phyloP scores from a whole-genome alignment of 345 rosid genomes.

The Microcos paniculata region DNA sequence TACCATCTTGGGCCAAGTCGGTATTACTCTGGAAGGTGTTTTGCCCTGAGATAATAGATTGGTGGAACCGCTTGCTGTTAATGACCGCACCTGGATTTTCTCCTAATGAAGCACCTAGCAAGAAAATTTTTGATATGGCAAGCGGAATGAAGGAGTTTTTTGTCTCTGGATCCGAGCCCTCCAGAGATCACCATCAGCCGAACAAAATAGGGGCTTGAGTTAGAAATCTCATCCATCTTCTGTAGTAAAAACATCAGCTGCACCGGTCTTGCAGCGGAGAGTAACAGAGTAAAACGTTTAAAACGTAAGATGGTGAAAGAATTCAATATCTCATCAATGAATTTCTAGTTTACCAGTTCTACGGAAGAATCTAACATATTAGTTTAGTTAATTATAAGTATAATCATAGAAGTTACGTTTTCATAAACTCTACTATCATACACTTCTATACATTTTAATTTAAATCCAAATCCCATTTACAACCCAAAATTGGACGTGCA shows the following conservation, averaged over 20 bases:
- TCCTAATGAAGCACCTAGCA: conserved; percentile 24
- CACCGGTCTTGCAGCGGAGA: too few relatives aligned
- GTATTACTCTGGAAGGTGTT: conserved; percentile 36
- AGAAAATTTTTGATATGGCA: conserved; percentile 27
- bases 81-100: conserved; percentile 23
- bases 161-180: conserved; percentile 12
- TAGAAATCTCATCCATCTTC: neutral
- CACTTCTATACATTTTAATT: neutral
- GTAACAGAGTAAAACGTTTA: neutral
- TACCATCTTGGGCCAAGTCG: conserved; percentile 32
- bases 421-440: neutral
- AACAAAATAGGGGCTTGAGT: neutral
- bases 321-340: too few relatives aligned
- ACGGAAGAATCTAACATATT: too few relatives aligned
- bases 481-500: neutral
- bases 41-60: conserved; percentile 43
- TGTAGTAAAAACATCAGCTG: neutral
- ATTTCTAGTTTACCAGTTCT: too few relatives aligned
- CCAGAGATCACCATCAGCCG: neutral
- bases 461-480: neutral
- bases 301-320: neutral
- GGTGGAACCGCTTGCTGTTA: conserved; percentile 20
- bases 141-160: conserved; percentile 11
- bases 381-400: too few relatives aligned
- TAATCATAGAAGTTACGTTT: neutral